phyloP scores from a whole-genome alignment of 2,329 filamentous ascomycete genomes.

The Sporothrix brunneoviolacea region DNA sequence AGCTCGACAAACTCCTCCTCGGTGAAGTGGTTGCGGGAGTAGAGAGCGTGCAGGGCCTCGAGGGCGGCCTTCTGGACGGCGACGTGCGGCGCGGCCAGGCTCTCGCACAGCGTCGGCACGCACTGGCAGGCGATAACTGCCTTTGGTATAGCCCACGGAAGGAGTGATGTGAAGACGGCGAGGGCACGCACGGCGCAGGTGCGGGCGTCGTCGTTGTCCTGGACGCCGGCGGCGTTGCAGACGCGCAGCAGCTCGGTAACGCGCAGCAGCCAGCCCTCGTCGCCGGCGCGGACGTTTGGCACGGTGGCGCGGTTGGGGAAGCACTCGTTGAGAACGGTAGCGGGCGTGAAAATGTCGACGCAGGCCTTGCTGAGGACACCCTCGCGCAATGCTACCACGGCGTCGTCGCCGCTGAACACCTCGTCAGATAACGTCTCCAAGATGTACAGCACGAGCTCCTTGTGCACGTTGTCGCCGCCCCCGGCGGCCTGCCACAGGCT shows the following conservation, averaged over 20 bases:
- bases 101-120: conserved; percentile 63
- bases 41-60: conserved; percentile 78
- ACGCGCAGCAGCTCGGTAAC: conserved; percentile 67
- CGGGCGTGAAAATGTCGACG: conserved; percentile 88
- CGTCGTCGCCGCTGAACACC: conserved; percentile 85
- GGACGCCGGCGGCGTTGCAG: conserved; percentile 61
- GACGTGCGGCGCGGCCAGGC: conserved; percentile 62
- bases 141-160: conserved; percentile 83
- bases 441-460: conserved; percentile 81
- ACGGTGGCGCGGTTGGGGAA: conserved; percentile 66
- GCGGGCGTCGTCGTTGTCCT: conserved; percentile 60
- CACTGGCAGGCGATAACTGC: conserved; percentile 67
- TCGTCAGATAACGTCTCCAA: conserved; percentile 92
- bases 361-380: conserved; percentile 80
- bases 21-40: conserved; percentile 65
- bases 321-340: conserved; percentile 64
- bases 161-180: conserved; percentile 67
- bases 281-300: conserved; percentile 64
- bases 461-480: conserved; percentile 54
- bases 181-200: conserved; percentile 70
- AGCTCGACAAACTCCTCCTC: conserved; percentile 73
- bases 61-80: conserved; percentile 73
- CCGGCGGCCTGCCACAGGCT: conserved; percentile 70
- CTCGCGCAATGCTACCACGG: conserved; percentile 74
- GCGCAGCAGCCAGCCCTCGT: conserved; percentile 81